Evolutionary conservation across 2,329 filamentous ascomycete species (phyloP), one percentile per base, ranked within the genome.

Genomic region (Penicillium sp.): DNA sequence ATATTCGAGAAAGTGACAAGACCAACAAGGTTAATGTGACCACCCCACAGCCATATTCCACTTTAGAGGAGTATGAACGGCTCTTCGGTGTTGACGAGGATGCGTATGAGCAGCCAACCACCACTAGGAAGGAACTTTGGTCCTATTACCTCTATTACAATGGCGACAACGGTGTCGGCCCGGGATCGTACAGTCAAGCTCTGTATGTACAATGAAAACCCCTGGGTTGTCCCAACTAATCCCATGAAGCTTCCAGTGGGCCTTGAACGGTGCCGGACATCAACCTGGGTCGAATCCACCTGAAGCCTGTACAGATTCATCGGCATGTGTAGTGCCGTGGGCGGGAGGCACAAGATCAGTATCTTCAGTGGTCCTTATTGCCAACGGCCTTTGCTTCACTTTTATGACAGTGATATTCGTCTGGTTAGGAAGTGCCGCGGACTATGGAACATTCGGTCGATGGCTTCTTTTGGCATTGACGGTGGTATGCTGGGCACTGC

Each of bases 61-160:
- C 66, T 1, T 48, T 65, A 8, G 60, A 60, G 39, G 67, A 68
- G 47, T 73, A 71, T 54, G 69, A 75, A 39, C 66, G 65, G 38
- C 58, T 77, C 3, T 75, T 75, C 44, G 68, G 69, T 4, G 64
- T 69, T 3, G 69, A 73, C 46, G 72, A 73, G 51, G 66, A 72
- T 50, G 60, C 66, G 2, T 69, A 68, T 52, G 65, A 70, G 8
- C 71, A 75, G 47, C 73, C 74, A 8, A 74, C 73, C 16, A 77
- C 73, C 6, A 74, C 71, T 3, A 68, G 68, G 18, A 73, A 66
- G 55, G 75, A 77, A 50, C 58, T 77, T 4, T 77, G 73, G 74
- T 72, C 74, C 6, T 77, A 77, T 47, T 77, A 77, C 55, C 69
- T 76, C 13, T 77, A 77, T 54, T 77, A 74, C 55, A 76, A 76